Base-by-base conservation (phyloP, 2,329 filamentous ascomycete genomes). In the Thielaviopsis ethacetica region DNA sequence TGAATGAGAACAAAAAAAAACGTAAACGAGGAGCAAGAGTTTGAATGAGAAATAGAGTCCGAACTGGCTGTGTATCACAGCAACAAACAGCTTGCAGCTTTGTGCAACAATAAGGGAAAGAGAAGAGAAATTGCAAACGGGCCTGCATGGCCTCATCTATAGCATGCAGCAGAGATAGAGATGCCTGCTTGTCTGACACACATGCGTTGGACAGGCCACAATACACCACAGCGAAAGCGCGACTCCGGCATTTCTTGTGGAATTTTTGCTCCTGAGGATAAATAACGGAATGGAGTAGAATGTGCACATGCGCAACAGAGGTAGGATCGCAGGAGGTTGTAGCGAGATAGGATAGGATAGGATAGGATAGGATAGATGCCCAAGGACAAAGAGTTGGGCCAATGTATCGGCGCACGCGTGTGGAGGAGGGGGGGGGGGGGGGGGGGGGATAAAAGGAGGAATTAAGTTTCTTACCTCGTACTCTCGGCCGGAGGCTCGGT, bases 1-100 rank as follows among this genome's bases (percentile, higher is more conserved):
- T 49, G n/a, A 21, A 49, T 49, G 44, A 2, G 44, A 21, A 21
- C 53, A 34, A 19, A 47, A 58, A 58, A 30, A 58, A 58, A 58
- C 12, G 53, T 17, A 24, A 44, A 41, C 17, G 49, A 54, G n/a
- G 24, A 53, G 26, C 2, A n/a, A 49, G 44, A 10, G 44, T 21
- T 49, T 49, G 44, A 21, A 49, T 21, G 44, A 49, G 44, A 21
- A 49, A 49, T 49, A 49, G 44, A 10, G n/a, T 49, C 44, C 44
- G 44, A 49, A 49, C n/a, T 49, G 44, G 44, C 44, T 49, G n/a
- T 49, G 44, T 49, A 49, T 49, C n/a, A 49, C 44, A 49, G 44
- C 44, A 49, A 49, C n/a, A 49, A 49, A 49, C 44, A 49, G n/a
- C 44, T 21, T 49, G 44, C 19, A 7, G 44, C 44, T 49, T 49